phyloP scores from a whole-genome alignment of 2,329 filamentous ascomycete species.

The Akanthomyces muscarius region DNA sequence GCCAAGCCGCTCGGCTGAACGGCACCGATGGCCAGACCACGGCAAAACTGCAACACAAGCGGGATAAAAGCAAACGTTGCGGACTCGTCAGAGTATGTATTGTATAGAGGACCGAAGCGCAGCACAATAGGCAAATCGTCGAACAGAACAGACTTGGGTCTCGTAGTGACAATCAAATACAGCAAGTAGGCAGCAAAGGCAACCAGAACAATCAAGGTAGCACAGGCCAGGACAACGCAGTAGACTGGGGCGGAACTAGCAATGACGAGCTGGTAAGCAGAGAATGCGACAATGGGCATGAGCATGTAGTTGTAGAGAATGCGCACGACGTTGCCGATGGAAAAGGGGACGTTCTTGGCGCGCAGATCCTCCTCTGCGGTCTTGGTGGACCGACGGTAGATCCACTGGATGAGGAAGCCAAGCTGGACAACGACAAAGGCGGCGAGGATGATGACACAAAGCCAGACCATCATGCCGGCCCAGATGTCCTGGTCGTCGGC shows the following conservation, averaged over 20 bases:
- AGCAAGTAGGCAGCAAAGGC: conserved; percentile 76
- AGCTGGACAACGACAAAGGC: conserved; percentile 69
- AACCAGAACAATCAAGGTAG: conserved; percentile 70
- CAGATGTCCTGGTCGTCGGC: conserved; percentile 73
- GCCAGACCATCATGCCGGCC: conserved; percentile 91
- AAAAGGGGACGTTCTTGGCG: conserved; percentile 88
- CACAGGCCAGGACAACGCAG: conserved; percentile 68
- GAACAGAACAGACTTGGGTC: conserved; percentile 82
- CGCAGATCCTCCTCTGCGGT: conserved; percentile 82
- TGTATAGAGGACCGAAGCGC: conserved; percentile 89
- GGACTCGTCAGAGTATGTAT: conserved; percentile 92
- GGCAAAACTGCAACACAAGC: conserved; percentile 76
- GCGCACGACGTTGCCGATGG: conserved; percentile 71
- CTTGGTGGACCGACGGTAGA: conserved; percentile 65
- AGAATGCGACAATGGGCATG: conserved; percentile 79
- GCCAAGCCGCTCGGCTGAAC: conserved; percentile 90
- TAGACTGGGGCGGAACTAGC: conserved; percentile 63
- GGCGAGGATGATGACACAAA: conserved; percentile 69
- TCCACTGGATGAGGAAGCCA: conserved; percentile 73
- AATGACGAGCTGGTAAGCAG: conserved; percentile 86
- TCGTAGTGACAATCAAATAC: conserved; percentile 72
- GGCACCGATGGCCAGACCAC: conserved; percentile 86
- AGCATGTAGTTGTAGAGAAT: conserved; percentile 92
- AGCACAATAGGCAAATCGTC: conserved; percentile 89
- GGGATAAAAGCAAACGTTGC: conserved; percentile 87